These are phyloP conservation scores for Fusarium poae DNA, from an alignment of 2,329 filamentous ascomycete genomes.

Conservation along the genomic window DNA sequence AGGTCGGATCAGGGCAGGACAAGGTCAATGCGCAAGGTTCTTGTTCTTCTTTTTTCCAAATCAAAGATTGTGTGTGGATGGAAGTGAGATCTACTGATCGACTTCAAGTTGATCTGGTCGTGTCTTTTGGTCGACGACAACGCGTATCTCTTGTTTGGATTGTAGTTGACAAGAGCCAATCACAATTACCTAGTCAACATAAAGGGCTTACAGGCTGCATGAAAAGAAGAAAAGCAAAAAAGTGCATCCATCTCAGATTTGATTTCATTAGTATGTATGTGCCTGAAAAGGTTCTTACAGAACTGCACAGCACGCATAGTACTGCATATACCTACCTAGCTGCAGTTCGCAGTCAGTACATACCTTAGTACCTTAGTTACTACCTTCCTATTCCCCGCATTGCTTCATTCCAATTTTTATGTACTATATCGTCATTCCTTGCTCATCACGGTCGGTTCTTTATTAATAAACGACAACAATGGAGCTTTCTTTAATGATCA, in stretches of 20 bases:
- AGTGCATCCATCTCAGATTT: slow-evolving; percentile 18
- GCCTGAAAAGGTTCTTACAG: slow-evolving; percentile 14
- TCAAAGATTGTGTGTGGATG: slow-evolving; percentile 5
- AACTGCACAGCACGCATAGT: slow-evolving; percentile 2
- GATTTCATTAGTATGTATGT: slow-evolving; percentile 12
- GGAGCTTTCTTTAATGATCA: background rate
- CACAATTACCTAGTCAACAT: slow-evolving; percentile 20
- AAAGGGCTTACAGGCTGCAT: slow-evolving; percentile 23
- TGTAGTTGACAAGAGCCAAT: slow-evolving; percentile 42
- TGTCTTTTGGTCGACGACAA: slow-evolving; percentile 26
- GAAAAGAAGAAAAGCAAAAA: slow-evolving; percentile 5
- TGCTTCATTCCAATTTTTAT: background rate
- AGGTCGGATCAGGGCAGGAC: background rate
- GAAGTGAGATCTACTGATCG: slow-evolving; percentile 1
- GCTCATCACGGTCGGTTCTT: slow-evolving; percentile 24
- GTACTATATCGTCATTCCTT: slow-evolving; percentile 21
- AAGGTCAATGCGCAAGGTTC: slow-evolving; percentile 10
- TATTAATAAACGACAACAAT: slow-evolving; percentile 2
- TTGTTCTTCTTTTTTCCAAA: slow-evolving; percentile 2
- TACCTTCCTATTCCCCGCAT: slow-evolving; percentile 13
- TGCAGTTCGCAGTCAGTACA: background rate
- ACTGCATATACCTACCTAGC: slow-evolving; percentile 1
- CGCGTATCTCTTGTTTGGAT: slow-evolving; percentile 46
- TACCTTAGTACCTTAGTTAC: no score
- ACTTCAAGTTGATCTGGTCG: slow-evolving; percentile 17